A percentile compares a stretch with the other conserved stretches of the same genome.
Evolutionary conservation across 805 yeast genomes (phyloP).

Genomic region (Huiozyma naganishii): DNA sequence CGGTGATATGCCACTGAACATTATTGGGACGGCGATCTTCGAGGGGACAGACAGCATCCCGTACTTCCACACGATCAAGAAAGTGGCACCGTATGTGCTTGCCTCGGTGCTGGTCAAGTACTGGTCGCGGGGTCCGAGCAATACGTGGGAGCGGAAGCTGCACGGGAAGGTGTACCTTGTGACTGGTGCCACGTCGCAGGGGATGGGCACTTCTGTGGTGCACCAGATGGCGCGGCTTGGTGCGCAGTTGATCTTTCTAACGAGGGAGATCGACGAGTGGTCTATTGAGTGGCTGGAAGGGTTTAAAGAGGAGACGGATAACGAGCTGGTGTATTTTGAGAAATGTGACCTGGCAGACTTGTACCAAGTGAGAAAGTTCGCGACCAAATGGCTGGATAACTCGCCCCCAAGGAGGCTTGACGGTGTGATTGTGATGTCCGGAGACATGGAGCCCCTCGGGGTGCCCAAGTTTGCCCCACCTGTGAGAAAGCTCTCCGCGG

Average conservation of each 20-base stretch:
- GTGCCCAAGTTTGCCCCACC: constrained; percentile 17
- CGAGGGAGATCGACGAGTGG: constrained; percentile 65
- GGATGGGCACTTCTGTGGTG: constrained; percentile 71
- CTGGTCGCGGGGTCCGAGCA: constrained; percentile 68
- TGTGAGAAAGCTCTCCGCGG: constrained; percentile 54
- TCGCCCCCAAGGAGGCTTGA: constrained; percentile 85
- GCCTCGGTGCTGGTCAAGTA: constrained; percentile 45
- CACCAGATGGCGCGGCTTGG: constrained; percentile 69
- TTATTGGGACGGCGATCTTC: constrained; percentile 51
- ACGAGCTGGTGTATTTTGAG: constrained; percentile 80
- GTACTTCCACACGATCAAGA: constrained; percentile 50
- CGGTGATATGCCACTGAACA: constrained; percentile 68
- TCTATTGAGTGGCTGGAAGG: constrained; percentile 69
- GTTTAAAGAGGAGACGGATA: constrained; percentile 56
- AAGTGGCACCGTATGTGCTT: constrained; percentile 45
- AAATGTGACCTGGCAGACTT: constrained; percentile 70
- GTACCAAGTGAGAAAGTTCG: constrained; percentile 73
- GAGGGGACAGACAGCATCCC: constrained; percentile 76
- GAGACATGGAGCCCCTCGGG: constrained; percentile 65
- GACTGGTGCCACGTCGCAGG: constrained; percentile 86
- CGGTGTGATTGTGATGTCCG: constrained; percentile 82
- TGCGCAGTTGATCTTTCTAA: constrained; percentile 73
- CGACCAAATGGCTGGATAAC: constrained; percentile 89
- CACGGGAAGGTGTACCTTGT: constrained; percentile 80
- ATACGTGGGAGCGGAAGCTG: constrained; percentile 86